phyloP scores from a whole-genome alignment of 306 rosid genomes.

The Malus orientalis region DNA sequence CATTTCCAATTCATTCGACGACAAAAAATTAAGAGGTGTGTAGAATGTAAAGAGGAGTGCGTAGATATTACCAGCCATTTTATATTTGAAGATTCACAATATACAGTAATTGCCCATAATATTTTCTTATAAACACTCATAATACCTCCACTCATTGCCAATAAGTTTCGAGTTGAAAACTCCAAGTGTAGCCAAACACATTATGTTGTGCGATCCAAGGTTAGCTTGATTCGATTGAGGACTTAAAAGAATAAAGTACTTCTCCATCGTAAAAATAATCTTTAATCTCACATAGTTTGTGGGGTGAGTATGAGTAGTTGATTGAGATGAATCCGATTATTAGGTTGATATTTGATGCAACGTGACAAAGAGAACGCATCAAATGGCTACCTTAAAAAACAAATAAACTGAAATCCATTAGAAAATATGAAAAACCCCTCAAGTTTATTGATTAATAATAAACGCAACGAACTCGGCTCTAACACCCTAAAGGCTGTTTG shows the following conservation, averaged over 20 bases:
- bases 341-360: too few species aligned
- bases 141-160: neutral
- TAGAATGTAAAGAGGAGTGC: too few species aligned
- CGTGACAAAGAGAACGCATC: neutral
- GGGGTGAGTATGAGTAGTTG: neutral
- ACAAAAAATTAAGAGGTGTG: too few species aligned
- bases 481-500: neutral
- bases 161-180: neutral
- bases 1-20: too few species aligned
- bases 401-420: neutral
- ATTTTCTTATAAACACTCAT: neutral
- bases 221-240: neutral
- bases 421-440: neutral
- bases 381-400: neutral
- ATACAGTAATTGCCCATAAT: neutral
- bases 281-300: neutral
- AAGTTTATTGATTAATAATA: too few species aligned
- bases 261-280: neutral
- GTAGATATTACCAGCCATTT: too few species aligned
- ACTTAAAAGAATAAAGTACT: neutral
- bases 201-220: neutral
- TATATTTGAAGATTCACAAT: neutral
- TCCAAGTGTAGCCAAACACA: neutral
- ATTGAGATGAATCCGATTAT: neutral
- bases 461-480: neutral